A percentile compares a stretch with the other conserved stretches of the same genome.
Conservation (phyloP, 2,329 filamentous ascomycete genomes). For the Myriosclerotinia curreyana region DNA sequence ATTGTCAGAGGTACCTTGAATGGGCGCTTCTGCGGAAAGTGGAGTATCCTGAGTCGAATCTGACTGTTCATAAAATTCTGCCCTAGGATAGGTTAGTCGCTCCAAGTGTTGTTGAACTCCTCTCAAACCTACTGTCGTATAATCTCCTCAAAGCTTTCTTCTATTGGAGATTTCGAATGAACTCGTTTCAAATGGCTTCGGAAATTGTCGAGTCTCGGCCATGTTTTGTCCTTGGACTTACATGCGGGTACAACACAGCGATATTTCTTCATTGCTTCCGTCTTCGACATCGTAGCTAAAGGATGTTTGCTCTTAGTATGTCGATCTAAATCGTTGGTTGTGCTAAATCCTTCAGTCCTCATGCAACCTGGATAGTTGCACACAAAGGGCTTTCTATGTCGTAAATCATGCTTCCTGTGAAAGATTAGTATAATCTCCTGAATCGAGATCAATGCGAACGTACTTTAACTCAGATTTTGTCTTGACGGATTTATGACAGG, state of each 20-base stretch:
- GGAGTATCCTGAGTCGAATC: conserved; percentile 19
- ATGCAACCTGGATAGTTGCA: conserved; percentile 59
- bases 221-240: conserved; percentile 61
- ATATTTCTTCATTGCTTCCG: conserved; percentile 51
- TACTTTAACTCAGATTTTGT: conserved; percentile 58
- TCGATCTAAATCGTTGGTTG: conserved; percentile 75
- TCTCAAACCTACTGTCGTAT: conserved; percentile 44
- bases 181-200: conserved; percentile 71
- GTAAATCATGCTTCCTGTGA: conserved; percentile 68
- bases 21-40: conserved; percentile 8
- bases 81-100: conserved; percentile 24
- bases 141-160: conserved; percentile 45
- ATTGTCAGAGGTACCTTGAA: conserved; percentile 19
- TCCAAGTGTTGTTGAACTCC: conserved; percentile 9
- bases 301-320: conserved; percentile 72
- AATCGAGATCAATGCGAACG: conserved; percentile 27
- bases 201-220: conserved; percentile 85
- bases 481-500: conserved; percentile 46
- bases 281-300: conserved; percentile 44
- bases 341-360: conserved; percentile 68
- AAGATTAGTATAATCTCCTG: conserved; percentile 28
- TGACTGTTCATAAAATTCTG: conserved; percentile 28
- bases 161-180: conserved; percentile 47
- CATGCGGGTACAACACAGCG: conserved; percentile 59
- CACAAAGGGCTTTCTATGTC: conserved; percentile 64